A percentile compares a stretch with the other conserved stretches of the same genome.
Evolutionary conservation across 257 asterid species (phyloP).

Genomic region (Solanum clarkiae): DNA sequence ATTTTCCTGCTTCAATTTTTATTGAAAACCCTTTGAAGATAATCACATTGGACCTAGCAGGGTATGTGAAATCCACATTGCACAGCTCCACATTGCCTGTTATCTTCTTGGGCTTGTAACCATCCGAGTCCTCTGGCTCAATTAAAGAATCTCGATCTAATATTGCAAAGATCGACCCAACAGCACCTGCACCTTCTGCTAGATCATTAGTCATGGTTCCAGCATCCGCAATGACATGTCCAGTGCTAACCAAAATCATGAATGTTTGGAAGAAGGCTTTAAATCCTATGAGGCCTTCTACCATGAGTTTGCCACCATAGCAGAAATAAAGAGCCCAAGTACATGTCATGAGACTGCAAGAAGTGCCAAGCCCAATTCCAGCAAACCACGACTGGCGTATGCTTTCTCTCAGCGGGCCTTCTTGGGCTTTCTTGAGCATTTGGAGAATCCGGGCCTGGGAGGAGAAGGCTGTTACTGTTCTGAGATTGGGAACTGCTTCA

Average conservation of each 20-base stretch:
- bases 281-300: conserved; percentile 39
- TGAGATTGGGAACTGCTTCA: conserved; percentile 76
- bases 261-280: conserved; percentile 58
- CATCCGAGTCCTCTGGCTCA: conserved; percentile 59
- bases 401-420: conserved; percentile 53
- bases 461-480: conserved; percentile 61
- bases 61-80: conserved; percentile 58
- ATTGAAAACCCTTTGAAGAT: conserved; percentile 55
- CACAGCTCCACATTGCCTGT: conserved; percentile 44
- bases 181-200: conserved; percentile 54
- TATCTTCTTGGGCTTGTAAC: conserved; percentile 33
- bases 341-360: conserved; percentile 56
- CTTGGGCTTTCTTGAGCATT: conserved; percentile 60
- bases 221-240: conserved; percentile 72
- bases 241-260: conserved; percentile 71
- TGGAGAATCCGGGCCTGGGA: conserved; percentile 64
- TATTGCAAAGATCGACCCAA: conserved; percentile 53
- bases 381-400: conserved; percentile 75
- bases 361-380: conserved; percentile 67
- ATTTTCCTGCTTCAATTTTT: conserved; percentile 48
- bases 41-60: conserved; percentile 42
- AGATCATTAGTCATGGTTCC: conserved; percentile 79
- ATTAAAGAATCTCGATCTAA: conserved; percentile 55
- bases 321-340: conserved; percentile 48
- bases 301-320: conserved; percentile 71